Conservation (phyloP, 805 yeast genomes). For the Ogataea glucozyma region DNA sequence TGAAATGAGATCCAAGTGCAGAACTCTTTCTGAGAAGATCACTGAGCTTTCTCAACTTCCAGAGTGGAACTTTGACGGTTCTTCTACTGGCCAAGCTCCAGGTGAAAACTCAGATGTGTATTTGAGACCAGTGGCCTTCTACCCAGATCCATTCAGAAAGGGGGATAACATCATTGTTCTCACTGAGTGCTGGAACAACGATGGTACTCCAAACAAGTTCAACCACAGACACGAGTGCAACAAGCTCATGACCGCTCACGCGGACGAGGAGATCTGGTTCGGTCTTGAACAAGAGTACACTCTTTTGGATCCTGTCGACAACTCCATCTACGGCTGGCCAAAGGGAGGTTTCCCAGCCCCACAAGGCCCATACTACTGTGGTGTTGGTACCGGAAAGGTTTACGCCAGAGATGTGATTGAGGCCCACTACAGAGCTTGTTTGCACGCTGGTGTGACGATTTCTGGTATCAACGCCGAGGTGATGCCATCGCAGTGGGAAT, state of each 20-base stretch:
- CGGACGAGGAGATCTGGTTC: conserved; percentile 86
- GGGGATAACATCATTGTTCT: conserved; percentile 96
- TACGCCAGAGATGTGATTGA: conserved; percentile 97
- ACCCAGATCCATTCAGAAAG: conserved; percentile 96
- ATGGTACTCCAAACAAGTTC: conserved; percentile 98
- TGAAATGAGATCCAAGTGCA: conserved; percentile 89
- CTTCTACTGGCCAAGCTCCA: conserved; percentile 98
- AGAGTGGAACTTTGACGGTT: conserved; percentile 99
- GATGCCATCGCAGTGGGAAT: conserved; percentile 99
- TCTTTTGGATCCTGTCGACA: conserved; percentile 79
- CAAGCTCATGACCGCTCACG: conserved; percentile 91
- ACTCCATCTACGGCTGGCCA: conserved; percentile 97
- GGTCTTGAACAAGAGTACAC: conserved; percentile 99
- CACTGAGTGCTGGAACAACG: conserved; percentile 97
- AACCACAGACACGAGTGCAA: conserved; percentile 98
- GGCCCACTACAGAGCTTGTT: conserved; percentile 98
- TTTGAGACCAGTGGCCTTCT: conserved; percentile 92
- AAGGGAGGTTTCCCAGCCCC: conserved; percentile 99
- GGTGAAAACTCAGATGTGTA: conserved; percentile 96
- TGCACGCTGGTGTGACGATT: conserved; percentile 85
- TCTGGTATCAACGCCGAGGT: conserved; percentile 99
- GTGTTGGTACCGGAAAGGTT: conserved; percentile 98
- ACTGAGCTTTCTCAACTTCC: conserved; percentile 82
- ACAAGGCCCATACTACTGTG: conserved; percentile 99
- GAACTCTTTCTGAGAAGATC: conserved; percentile 73